Percentiles rank a stretch among this genome's conserved stretches.
These are phyloP conservation scores for Eruca vesicaria DNA, from an alignment of 441 rosid genomes.

Conservation along the genomic window DNA sequence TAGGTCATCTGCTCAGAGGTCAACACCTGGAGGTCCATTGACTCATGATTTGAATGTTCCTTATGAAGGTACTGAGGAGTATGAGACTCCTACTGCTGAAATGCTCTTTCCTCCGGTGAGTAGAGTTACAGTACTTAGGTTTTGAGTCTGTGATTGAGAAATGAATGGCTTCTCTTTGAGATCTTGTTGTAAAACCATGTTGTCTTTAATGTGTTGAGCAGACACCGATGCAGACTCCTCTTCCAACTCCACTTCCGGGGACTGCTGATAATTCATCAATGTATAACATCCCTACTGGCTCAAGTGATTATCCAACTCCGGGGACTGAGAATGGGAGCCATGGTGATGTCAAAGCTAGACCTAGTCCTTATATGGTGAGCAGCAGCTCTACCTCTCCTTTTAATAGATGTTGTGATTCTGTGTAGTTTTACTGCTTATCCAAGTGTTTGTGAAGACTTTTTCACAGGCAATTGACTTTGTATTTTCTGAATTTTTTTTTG, in stretches of 20 bases:
- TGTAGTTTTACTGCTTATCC: neutral
- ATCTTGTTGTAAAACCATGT: neutral
- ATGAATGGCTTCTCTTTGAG: neutral
- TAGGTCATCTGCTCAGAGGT: slow-evolving; percentile 57
- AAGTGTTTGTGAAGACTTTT: neutral
- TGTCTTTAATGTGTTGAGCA: slow-evolving; percentile 25
- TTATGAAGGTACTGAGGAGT: slow-evolving; percentile 89
- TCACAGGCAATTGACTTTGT: neutral
- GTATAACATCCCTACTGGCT: slow-evolving; percentile 92
- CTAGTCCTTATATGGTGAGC: slow-evolving; percentile 77
- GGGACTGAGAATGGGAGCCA: slow-evolving; percentile 53
- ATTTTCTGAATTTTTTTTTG: neutral
- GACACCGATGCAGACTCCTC: slow-evolving; percentile 96
- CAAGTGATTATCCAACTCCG: slow-evolving; percentile 82
- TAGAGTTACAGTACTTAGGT: neutral
- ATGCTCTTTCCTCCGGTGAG: slow-evolving; percentile 90
- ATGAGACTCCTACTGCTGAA: slow-evolving; percentile 96
- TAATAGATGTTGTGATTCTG: neutral
- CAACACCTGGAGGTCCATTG: slow-evolving; percentile 53
- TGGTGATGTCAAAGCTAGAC: slow-evolving; percentile 70
- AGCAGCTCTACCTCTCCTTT: slow-evolving; percentile 10
- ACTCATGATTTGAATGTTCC: slow-evolving; percentile 96
- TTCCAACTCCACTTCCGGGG: slow-evolving; percentile 76
- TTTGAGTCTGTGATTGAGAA: neutral
- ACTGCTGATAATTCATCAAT: slow-evolving; percentile 74